These are phyloP conservation scores for Eremochloa ophiuroides DNA, from an alignment of 176 grass and related monocot species.

Conservation along the genomic window DNA sequence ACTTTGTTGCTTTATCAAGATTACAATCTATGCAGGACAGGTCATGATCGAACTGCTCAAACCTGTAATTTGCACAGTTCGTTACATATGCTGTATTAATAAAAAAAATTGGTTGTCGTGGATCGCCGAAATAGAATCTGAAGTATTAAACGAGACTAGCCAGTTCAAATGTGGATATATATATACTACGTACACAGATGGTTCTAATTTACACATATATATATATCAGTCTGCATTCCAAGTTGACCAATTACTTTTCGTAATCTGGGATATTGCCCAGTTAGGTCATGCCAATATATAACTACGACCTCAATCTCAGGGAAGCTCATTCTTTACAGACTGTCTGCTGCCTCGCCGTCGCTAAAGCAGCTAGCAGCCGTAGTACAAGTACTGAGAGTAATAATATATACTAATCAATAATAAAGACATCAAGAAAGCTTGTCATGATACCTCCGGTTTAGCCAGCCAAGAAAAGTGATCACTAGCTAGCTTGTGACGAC, in stretches of 20 bases:
- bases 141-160: too few species aligned
- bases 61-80: slow-evolving; percentile 1
- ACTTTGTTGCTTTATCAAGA: not conserved
- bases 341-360: slow-evolving; percentile 21
- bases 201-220: too few species aligned
- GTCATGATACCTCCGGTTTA: slow-evolving; percentile 12
- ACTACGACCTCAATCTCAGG: slow-evolving; percentile 20
- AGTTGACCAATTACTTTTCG: not conserved
- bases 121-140: too few species aligned
- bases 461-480: not conserved
- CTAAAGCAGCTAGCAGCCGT: not conserved
- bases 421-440: slow-evolving; percentile 28
- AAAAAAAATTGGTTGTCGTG: too few species aligned
- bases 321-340: slow-evolving; percentile 30
- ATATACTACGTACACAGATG: too few species aligned
- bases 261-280: not conserved
- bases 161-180: too few species aligned
- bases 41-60: too few species aligned
- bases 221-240: too few species aligned
- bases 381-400: too few species aligned
- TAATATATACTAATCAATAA: too few species aligned
- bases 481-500: not conserved
- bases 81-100: too few species aligned
- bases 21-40: not conserved
- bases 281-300: slow-evolving; percentile 8